Percentiles rank a stretch among this genome's conserved stretches.
These are phyloP conservation scores for Skeletonema grethae DNA, from an alignment of 108 stramenopile genomes.

Conservation along the genomic window DNA sequence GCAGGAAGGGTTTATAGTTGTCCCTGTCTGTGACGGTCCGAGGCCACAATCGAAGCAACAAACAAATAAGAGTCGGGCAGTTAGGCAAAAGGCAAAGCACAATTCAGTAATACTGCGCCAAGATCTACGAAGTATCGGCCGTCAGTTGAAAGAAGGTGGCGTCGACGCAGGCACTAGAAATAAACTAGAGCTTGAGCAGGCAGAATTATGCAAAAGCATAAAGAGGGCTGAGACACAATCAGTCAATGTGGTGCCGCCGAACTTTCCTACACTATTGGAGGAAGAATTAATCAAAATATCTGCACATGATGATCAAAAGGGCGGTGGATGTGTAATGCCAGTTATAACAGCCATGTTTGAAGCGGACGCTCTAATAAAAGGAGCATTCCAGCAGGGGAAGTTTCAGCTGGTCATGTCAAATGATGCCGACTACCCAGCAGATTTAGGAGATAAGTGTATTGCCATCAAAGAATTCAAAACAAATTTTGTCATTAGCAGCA, in stretches of 20 bases:
- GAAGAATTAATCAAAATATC: constrained; percentile 1
- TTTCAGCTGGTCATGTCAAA: constrained; percentile 9
- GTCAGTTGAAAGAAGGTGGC: constrained; percentile 21
- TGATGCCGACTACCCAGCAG: constrained; percentile 14
- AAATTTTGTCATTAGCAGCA: constrained; percentile 1
- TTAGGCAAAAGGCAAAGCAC: neutral
- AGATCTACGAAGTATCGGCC: neutral
- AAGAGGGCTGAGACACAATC: constrained; percentile 25
- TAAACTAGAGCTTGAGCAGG: neutral
- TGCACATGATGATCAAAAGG: constrained; percentile 15
- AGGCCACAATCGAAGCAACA: too few species aligned
- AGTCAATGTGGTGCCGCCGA: constrained; percentile 13
- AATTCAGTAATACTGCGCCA: neutral
- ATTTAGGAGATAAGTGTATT: constrained; percentile 10
- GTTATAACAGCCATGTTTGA: constrained; percentile 15
- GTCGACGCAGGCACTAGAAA: constrained; percentile 3
- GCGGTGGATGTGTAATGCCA: constrained; percentile 10
- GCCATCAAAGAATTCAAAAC: constrained; percentile 5
- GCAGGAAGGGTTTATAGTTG: too few species aligned
- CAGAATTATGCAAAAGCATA: constrained; percentile 1
- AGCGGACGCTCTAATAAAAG: constrained; percentile 17
- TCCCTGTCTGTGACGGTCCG: too few species aligned
- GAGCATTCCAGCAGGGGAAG: neutral
- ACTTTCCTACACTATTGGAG: constrained; percentile 14
- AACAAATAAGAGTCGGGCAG: neutral